These are phyloP conservation scores for Pyrrhoderma lamaoense DNA, from an alignment of 1,284 basidiomycete species.

Conservation along the genomic window DNA sequence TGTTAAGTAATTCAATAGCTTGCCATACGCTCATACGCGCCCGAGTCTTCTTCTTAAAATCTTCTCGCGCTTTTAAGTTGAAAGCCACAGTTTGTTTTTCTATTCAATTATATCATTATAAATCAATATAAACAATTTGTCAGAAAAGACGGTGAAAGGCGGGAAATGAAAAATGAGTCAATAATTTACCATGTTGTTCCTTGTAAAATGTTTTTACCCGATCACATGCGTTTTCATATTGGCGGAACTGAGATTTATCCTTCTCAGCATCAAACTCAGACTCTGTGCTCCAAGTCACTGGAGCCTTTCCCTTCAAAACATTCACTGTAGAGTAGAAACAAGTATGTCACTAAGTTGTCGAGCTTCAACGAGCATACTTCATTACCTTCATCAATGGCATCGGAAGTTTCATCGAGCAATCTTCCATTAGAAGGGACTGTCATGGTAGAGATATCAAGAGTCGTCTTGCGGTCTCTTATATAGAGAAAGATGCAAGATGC, in stretches of 20 bases:
- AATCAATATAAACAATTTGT: no score
- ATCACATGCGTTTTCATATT: slow-evolving; percentile 77
- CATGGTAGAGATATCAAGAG: no score
- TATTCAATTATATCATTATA: slow-evolving; percentile 25
- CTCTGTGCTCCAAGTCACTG: slow-evolving; percentile 43
- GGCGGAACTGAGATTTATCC: slow-evolving; percentile 69
- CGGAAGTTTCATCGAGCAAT: slow-evolving; percentile 60
- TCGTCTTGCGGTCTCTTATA: no score
- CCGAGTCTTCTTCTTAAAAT: slow-evolving; percentile 58
- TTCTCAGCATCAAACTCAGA: slow-evolving; percentile 68
- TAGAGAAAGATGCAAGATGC: no score
- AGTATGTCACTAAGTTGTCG: background rate
- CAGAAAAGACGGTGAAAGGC: background rate
- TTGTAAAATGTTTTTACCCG: slow-evolving; percentile 83
- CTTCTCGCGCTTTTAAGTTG: slow-evolving; percentile 71
- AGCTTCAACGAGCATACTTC: slow-evolving; percentile 20
- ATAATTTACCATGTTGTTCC: slow-evolving; percentile 69
- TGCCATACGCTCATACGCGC: slow-evolving; percentile 81
- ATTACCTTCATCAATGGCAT: slow-evolving; percentile 68
- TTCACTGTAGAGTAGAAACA: slow-evolving; percentile 45
- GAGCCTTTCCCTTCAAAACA: slow-evolving; percentile 46
- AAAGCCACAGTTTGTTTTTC: slow-evolving; percentile 84
- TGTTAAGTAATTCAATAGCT: slow-evolving; percentile 86
- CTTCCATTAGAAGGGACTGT: slow-evolving; percentile 21
- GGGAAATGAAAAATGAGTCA: background rate